Percentiles rank a stretch among this genome's conserved stretches.
These are phyloP conservation scores for Austroboletus festivus DNA, from an alignment of 768 basidiomycete species.

Conservation along the genomic window DNA sequence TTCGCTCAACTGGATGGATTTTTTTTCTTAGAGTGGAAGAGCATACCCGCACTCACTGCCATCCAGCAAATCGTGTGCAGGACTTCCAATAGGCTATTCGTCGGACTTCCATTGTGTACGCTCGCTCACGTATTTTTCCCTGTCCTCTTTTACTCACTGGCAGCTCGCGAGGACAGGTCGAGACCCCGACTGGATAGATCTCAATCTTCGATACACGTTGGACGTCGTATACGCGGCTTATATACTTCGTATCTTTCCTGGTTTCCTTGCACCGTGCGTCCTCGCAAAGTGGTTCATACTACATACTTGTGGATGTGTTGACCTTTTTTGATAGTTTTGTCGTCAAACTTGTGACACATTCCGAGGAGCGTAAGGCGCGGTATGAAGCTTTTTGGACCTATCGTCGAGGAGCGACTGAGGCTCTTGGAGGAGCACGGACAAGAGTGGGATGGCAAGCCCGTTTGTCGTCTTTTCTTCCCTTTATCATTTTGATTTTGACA, in stretches of 20 bases:
- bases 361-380: neutral
- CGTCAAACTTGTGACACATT: neutral
- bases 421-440: neutral
- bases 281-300: too few species aligned
- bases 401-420: constrained; percentile 1
- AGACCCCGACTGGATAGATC: constrained; percentile 31
- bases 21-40: neutral
- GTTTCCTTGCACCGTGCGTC: constrained; percentile 30
- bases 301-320: too few species aligned
- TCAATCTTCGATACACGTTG: constrained; percentile 30
- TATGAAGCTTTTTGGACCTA: neutral
- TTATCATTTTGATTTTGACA: neutral
- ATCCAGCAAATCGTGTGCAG: neutral
- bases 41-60: neutral
- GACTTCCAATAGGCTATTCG: neutral
- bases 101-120: neutral
- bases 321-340: neutral
- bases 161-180: constrained; percentile 18
- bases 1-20: too few species aligned
- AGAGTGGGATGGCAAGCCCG: neutral
- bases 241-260: constrained; percentile 30
- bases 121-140: neutral
- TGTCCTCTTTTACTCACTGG: too few species aligned
- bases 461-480: neutral
- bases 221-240: constrained; percentile 22